phyloP scores from a whole-genome alignment of 169 alveolate species.

The Hepatocystis sp. region DNA sequence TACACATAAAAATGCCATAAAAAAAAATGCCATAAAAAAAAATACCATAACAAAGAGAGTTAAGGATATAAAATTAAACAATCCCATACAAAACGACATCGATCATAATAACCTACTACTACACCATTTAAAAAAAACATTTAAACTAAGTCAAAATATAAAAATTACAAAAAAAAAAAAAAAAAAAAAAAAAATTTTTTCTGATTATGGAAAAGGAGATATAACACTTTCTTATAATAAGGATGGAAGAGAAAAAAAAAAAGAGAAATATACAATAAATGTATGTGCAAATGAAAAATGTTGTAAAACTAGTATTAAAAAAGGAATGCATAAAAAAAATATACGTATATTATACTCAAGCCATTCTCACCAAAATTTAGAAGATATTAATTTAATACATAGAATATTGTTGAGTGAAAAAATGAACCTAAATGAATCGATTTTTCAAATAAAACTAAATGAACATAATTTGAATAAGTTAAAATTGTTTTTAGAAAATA shows the following conservation, averaged over 20 bases:
- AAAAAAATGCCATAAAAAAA: conserved; percentile 12
- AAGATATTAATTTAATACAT: conserved; percentile 11
- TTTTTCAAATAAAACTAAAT: background rate
- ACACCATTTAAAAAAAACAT: conserved; percentile 67
- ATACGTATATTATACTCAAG: conserved; percentile 28
- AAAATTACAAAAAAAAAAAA: no score
- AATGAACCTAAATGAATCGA: background rate
- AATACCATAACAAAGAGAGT: no score
- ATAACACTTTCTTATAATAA: background rate
- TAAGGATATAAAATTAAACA: no score
- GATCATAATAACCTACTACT: conserved; percentile 19
- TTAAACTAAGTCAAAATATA: conserved; percentile 41
- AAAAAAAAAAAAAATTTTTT: conserved; percentile 1
- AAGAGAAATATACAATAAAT: no score
- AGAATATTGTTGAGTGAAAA: conserved; percentile 3
- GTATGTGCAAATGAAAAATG: background rate
- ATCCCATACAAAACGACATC: no score
- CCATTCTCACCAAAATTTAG: conserved; percentile 53
- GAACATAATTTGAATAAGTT: no score
- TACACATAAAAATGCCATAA: conserved; percentile 48
- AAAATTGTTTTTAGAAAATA: no score
- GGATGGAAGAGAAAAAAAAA: background rate
- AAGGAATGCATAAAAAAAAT: conserved; percentile 57
- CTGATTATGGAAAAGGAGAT: conserved; percentile 16
- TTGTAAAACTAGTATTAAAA: background rate